Evolutionary conservation across 352 stramenopile genomes (phyloP).

Genomic region (Pythium guiyangense): DNA sequence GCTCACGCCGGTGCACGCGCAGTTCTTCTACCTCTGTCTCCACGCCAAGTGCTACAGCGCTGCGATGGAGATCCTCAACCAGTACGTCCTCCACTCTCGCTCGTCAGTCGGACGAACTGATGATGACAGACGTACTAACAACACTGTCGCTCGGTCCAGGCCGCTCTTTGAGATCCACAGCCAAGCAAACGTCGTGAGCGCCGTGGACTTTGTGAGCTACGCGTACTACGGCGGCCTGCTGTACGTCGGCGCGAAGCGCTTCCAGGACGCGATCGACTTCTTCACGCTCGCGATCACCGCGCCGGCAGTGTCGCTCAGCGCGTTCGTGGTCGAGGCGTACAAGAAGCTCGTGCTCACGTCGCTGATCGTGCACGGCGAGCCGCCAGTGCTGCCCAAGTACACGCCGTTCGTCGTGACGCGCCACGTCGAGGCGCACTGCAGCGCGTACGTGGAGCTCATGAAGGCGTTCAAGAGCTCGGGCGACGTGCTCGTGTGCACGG

Average conservation of each 20-base stretch:
- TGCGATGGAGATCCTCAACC: conserved; percentile 55
- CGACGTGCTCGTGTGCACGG: conserved; percentile 23
- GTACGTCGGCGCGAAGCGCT: conserved; percentile 72
- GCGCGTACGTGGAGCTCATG: conserved; percentile 47
- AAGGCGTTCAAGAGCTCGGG: conserved; percentile 50
- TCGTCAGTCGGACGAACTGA: neutral
- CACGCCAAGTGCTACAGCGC: conserved; percentile 77
- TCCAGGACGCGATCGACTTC: conserved; percentile 66
- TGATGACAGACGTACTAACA: neutral
- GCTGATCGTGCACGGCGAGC: conserved; percentile 53
- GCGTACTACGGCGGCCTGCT: conserved; percentile 81
- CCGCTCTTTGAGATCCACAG: conserved; percentile 69
- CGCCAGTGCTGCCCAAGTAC: conserved; percentile 67
- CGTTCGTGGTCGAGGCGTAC: conserved; percentile 79
- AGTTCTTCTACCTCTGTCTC: conserved; percentile 80
- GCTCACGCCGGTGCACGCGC: conserved; percentile 61
- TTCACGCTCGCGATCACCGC: conserved; percentile 71
- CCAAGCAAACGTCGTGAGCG: conserved; percentile 40
- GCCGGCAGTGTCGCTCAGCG: conserved; percentile 64
- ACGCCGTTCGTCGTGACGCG: conserved; percentile 71
- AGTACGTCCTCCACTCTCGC: conserved; percentile 44
- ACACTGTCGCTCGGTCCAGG: conserved; percentile 20
- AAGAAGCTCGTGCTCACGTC: conserved; percentile 77
- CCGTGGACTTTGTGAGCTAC: conserved; percentile 76
- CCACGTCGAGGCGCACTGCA: conserved; percentile 64